A percentile compares a stretch with the other conserved stretches of the same genome.
Evolutionary conservation across 495 filamentous ascomycete species (phyloP).

Genomic region (Penicillium taxi): DNA sequence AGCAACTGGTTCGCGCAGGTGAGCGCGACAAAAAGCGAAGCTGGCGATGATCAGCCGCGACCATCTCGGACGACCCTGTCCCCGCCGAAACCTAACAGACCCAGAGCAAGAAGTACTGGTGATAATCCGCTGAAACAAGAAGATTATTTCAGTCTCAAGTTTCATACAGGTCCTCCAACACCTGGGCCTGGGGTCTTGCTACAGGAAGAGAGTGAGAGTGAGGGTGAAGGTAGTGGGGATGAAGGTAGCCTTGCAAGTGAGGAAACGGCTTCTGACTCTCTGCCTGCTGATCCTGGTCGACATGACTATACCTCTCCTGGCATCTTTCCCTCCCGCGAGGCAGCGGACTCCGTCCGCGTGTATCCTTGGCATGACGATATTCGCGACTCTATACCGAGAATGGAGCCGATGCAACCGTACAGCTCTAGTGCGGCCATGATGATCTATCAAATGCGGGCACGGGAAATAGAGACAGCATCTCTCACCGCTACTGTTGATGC

Average conservation of each 20-base stretch:
- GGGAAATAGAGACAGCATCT: slow-evolving; percentile 45
- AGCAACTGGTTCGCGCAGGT: slow-evolving; percentile 37
- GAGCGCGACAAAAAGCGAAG: slow-evolving; percentile 35
- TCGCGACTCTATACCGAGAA: slow-evolving; percentile 22
- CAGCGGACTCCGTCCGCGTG: slow-evolving; percentile 15
- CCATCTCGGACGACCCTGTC: too few species aligned
- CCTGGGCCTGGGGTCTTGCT: slow-evolving; percentile 42
- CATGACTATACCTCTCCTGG: slow-evolving; percentile 24
- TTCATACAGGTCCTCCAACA: slow-evolving; percentile 18
- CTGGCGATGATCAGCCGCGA: slow-evolving; percentile 28
- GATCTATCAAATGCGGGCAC: slow-evolving; percentile 34
- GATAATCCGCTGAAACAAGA: slow-evolving; percentile 33
- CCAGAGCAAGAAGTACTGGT: slow-evolving; percentile 42
- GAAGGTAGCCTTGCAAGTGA: slow-evolving; percentile 3
- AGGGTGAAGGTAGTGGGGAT: slow-evolving; percentile 18
- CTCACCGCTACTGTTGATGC: slow-evolving; percentile 60
- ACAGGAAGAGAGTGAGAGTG: slow-evolving; percentile 40
- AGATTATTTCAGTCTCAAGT: slow-evolving; percentile 34
- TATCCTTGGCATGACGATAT: slow-evolving; percentile 39
- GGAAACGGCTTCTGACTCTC: slow-evolving; percentile 21
- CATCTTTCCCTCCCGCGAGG: slow-evolving; percentile 15
- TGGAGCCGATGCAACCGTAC: slow-evolving; percentile 32
- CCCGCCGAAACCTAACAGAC: slow-evolving; percentile 21
- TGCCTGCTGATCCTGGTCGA: slow-evolving; percentile 18
- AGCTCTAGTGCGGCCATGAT: slow-evolving; percentile 42